A percentile compares a stretch with the other conserved stretches of the same genome.
These are phyloP conservation scores for Exophiala bonariae DNA, from an alignment of 2,329 filamentous ascomycete species.

Conservation along the genomic window DNA sequence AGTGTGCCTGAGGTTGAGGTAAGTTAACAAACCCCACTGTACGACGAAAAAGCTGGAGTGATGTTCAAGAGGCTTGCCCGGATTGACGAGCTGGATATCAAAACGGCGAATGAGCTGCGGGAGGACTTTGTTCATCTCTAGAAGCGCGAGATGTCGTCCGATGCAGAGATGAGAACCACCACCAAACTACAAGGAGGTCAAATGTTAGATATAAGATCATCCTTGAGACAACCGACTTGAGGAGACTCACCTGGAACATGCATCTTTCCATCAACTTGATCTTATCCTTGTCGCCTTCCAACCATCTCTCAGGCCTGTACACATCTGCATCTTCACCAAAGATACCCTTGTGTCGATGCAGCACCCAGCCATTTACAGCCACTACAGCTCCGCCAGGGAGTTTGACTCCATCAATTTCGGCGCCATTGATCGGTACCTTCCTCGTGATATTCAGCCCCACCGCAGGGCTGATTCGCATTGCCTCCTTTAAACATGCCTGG, in stretches of 20 bases:
- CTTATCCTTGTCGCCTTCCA: conserved; percentile 29
- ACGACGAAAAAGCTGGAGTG: conserved; percentile 62
- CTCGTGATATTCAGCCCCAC: conserved; percentile 31
- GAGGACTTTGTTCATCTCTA: conserved; percentile 62
- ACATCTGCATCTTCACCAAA: conserved; percentile 41
- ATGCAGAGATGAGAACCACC: conserved; percentile 58
- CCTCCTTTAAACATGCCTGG: conserved; percentile 27
- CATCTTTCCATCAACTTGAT: conserved; percentile 54
- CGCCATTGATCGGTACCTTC: conserved; percentile 25
- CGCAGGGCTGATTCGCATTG: conserved; percentile 28
- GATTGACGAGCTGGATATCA: conserved; percentile 54
- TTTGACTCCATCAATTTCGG: conserved; percentile 22
- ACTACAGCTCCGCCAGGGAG: conserved; percentile 21
- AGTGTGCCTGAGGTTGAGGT: conserved; percentile 38
- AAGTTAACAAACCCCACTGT: conserved; percentile 57
- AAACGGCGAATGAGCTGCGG: conserved; percentile 57
- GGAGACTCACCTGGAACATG: conserved; percentile 54
- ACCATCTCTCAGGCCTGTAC: conserved; percentile 49
- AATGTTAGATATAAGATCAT: no score
- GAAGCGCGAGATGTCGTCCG: conserved; percentile 54
- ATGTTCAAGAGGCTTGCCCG: conserved; percentile 51
- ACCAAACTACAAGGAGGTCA: conserved; percentile 42
- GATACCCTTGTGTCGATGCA: conserved; percentile 42
- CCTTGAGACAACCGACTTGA: not conserved
- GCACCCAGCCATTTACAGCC: conserved; percentile 37